Conservation (phyloP, 1,284 basidiomycete genomes). For the Pascua guehoae region DNA sequence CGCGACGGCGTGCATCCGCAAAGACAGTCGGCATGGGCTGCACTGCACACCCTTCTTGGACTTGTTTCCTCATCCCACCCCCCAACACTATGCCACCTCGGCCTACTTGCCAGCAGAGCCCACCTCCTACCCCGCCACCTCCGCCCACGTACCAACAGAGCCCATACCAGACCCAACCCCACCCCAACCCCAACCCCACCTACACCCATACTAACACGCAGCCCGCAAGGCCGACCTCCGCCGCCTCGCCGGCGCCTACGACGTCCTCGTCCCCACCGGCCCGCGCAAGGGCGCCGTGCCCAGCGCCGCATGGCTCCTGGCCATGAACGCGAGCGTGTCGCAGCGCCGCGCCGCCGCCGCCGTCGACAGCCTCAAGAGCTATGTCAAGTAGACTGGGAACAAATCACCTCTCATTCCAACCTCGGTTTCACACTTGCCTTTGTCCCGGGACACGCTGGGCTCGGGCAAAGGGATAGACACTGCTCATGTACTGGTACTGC, state of each 20-base stretch:
- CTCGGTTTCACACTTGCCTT: too few relatives aligned
- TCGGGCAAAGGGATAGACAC: too few relatives aligned
- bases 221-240: constrained; percentile 22
- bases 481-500: too few relatives aligned
- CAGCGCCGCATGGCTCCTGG: constrained; percentile 1
- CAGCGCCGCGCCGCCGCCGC: constrained; percentile 3
- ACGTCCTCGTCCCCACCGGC: constrained; percentile 7
- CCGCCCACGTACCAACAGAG: not conserved
- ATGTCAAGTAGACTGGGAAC: constrained; percentile 1
- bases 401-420: too few relatives aligned
- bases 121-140: too few relatives aligned
- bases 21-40: too few relatives aligned
- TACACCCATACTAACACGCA: constrained; percentile 6
- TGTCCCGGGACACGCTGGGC: too few relatives aligned
- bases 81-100: not conserved
- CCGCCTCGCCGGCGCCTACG: constrained; percentile 23
- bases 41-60: too few relatives aligned
- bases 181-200: not conserved
- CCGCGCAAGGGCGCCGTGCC: constrained; percentile 1
- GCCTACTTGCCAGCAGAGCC: not conserved
- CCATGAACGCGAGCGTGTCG: constrained; percentile 6
- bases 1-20: too few relatives aligned
- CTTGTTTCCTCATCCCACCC: not conserved
- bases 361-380: constrained; percentile 6
- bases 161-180: not conserved